Evolutionary conservation across 2,329 filamentous ascomycete species (phyloP).

Genomic region (Aspergillus ibericus): DNA sequence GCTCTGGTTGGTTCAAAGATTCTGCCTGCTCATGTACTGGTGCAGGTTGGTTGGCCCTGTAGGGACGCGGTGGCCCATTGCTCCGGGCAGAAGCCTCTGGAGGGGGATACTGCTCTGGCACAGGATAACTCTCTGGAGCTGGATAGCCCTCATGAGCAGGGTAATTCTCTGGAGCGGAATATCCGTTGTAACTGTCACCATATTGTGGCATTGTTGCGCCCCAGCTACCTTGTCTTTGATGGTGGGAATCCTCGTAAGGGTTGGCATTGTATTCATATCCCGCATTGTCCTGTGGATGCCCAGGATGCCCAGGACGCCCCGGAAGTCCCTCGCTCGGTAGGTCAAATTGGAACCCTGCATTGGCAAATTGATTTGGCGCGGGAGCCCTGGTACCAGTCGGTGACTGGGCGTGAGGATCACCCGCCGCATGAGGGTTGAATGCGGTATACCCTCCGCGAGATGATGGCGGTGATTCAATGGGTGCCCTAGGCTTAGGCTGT

Average conservation of each 20-base stretch:
- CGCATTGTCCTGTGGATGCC: conserved; percentile 17
- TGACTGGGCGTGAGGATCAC: conserved; percentile 43
- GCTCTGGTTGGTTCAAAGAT: conserved; percentile 14
- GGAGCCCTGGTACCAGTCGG: conserved; percentile 45
- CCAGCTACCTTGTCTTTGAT: conserved; percentile 14
- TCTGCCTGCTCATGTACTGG: conserved; percentile 18
- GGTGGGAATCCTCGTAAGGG: conserved; percentile 21
- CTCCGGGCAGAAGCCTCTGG: conserved; percentile 15
- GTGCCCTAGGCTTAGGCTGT: conserved; percentile 27
- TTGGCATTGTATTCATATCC: conserved; percentile 22
- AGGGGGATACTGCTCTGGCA: conserved; percentile 4
- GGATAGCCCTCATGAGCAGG: conserved; percentile 2
- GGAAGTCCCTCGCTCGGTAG: conserved; percentile 52
- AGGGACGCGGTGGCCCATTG: conserved; percentile 23
- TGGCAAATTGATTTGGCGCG: conserved; percentile 37
- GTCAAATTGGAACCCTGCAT: conserved; percentile 68
- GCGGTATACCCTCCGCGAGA: conserved; percentile 34
- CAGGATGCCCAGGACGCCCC: conserved; percentile 12
- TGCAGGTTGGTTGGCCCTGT: conserved; percentile 23
- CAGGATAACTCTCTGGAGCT: too few species aligned
- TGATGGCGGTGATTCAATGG: conserved; percentile 20
- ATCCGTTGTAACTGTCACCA: neutral
- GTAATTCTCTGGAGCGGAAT: conserved; percentile 4
- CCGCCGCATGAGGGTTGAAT: conserved; percentile 34
- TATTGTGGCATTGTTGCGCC: conserved; percentile 15